Base-by-base conservation (phyloP, 495 filamentous ascomycete genomes). In the Penicillium tannophilum region DNA sequence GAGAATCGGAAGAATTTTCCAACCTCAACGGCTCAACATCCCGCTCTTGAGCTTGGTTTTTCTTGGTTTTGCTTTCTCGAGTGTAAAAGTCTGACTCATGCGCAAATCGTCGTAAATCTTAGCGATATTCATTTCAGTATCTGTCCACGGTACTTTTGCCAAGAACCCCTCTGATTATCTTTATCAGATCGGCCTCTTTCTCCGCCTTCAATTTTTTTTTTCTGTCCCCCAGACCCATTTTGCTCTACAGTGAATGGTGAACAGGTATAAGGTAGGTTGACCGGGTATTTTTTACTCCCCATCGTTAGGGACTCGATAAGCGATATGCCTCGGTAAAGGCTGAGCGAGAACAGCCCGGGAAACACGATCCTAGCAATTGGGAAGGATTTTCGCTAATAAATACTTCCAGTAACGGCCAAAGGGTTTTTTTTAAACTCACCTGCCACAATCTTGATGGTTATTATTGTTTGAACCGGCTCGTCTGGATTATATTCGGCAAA, bases 1-100 rank as follows among this genome's bases (percentile, higher is more conserved):
- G 61, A 65, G 52, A 39, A 28, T 59, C 60, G 60, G 60, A 62
- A 58, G 65, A 44, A 30, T 54, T 52, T 65, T 63, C 48, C 46
- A 54, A 44, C 52, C 54, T 60, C 62, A 67, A 58, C 53, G 4
- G 6, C 39, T 17, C 39, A 41, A 41, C 39, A 41, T 41, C 10
- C 12, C 12, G 33, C 6, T 36, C 12, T 36, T 36, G 1, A 12
- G 6, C 16, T 41, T 16, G n/a, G 14, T 41, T 41, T 16, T 41
- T 41, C 33, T 36, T 11, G 33, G 28, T 28, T 28, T 28, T 28
- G 4, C 28, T 28, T 4, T 0, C 0, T 2, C 2, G 20, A 23
- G 2, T 3, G 28, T 28, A 4, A 28, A 28, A 28, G 4, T 28
- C 28, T 28, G 28, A 28, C 28, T 28, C 28, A 28, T 3, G 6